Percentiles rank a stretch among this genome's conserved stretches.
phyloP scores from a whole-genome alignment of 2,329 filamentous ascomycete species.

The Claviceps fusiformis region DNA sequence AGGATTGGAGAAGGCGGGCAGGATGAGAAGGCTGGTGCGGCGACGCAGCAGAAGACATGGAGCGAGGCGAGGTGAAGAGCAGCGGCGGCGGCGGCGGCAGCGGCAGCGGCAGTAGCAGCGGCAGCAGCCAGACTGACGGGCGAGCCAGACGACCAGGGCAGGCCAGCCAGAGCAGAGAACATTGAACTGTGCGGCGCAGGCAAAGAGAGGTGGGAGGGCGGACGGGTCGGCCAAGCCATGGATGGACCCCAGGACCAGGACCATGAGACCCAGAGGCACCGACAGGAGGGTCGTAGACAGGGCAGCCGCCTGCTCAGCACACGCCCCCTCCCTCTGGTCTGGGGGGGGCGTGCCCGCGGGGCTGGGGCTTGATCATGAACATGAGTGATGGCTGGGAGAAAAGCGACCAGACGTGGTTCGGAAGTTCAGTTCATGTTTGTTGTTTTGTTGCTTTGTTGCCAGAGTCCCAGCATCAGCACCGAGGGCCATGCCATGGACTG shows the following conservation, averaged over 20 bases:
- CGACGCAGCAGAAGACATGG: constrained; percentile 1
- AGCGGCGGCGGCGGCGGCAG: neutral
- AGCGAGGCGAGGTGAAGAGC: neutral
- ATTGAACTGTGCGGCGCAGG: neutral
- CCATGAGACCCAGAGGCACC: constrained; percentile 2
- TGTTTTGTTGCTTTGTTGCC: no score
- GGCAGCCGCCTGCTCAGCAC: neutral
- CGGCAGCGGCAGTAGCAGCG: neutral
- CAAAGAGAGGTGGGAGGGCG: neutral
- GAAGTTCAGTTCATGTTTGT: no score
- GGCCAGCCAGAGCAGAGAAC: neutral
- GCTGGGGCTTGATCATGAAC: neutral
- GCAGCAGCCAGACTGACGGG: constrained; percentile 2
- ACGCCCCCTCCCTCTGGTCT: neutral
- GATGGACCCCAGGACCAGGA: constrained; percentile 3
- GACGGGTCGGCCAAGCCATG: constrained; percentile 4
- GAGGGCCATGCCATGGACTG: no score
- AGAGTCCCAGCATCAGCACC: no score
- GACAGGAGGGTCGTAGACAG: constrained; percentile 2
- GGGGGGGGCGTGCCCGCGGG: neutral
- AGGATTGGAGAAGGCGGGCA: constrained; percentile 3
- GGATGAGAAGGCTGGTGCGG: constrained; percentile 5
- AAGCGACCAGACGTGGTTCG: no score
- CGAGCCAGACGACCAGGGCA: neutral
- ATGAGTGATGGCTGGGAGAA: no score